Evolutionary conservation across 148 eudicot species (phyloP), one percentile per base, ranked within the genome.

Genomic region (Vaccinium vitisidaea): DNA sequence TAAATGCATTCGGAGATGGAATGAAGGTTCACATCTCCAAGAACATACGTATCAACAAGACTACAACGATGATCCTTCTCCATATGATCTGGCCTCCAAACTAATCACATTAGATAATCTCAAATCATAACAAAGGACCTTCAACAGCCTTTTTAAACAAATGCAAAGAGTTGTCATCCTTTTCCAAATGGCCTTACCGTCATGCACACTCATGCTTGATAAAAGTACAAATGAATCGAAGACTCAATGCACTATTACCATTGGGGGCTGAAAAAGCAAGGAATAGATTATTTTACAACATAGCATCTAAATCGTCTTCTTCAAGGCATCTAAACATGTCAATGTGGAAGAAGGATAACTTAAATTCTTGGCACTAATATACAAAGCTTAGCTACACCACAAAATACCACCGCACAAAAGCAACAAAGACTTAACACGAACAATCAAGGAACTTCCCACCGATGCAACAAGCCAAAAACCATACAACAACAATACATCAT

Each of bases 131-230:
- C 12, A 74, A 15, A 73, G 43, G 75, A 81, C 56, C 50, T 63
- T 13, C 23, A 59, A 16, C 54, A 50, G 54, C 48, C 19, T 13
- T 39, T 80, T 23, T 23, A 5, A 81, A 19, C 54, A 39, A 39
- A 10, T 9, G 82, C 71, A 43, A 39, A 58, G 27, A 56, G 71
- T n/a, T 63, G 48, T 56, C 14, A 5, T n/a, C 49, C 23, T 46
- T 18, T 74, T 74, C 16, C 23, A 16, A 74, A 32, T n/a, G n/a
- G 18, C 23, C 77, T 43, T 11, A 74, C n/a, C 12, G 23, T 74
- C 77, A 74, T 74, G 77, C 25, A 74, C 49, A 1, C 8, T 74
- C 77, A 74, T 74, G 77, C 25, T 74, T 74, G 52, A 74, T 43
- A 74, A 39, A 16, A 30, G 21, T 43, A 36, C 39, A 36, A 73